phyloP scores from a whole-genome alignment of 495 filamentous ascomycete species.

The Penicillium parvum region DNA sequence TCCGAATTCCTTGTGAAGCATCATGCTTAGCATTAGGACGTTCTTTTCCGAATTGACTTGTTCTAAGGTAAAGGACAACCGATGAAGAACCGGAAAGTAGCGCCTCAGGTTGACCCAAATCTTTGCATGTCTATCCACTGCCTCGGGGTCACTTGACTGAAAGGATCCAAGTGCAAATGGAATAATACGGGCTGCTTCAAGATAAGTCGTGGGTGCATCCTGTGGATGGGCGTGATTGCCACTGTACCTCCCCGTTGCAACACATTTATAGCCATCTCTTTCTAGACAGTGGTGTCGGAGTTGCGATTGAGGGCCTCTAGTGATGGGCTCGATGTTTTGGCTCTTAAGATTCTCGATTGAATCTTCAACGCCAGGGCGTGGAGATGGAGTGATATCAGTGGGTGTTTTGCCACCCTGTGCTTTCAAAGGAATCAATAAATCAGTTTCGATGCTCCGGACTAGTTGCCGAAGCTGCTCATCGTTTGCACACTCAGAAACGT shows the following conservation, averaged over 20 bases:
- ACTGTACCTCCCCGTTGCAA: conserved; percentile 10
- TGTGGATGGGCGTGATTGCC: conserved; percentile 5
- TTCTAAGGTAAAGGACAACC: conserved; percentile 7
- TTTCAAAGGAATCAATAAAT: conserved; percentile 14
- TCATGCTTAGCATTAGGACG: conserved; percentile 5
- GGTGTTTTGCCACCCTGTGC: conserved; percentile 15
- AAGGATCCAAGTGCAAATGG: conserved; percentile 13
- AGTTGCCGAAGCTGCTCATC: conserved; percentile 17
- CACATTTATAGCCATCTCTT: conserved; percentile 15
- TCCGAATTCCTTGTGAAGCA: conserved; percentile 11
- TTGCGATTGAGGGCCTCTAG: conserved; percentile 7
- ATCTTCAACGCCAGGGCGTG: conserved; percentile 9
- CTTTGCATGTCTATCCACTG: conserved; percentile 6
- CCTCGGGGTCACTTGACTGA: conserved; percentile 2
- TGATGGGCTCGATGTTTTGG: conserved; percentile 9
- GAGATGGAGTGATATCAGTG: conserved; percentile 11
- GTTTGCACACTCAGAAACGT: conserved; percentile 12
- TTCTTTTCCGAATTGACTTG: conserved; percentile 12
- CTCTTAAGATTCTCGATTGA: conserved; percentile 14
- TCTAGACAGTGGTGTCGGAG: conserved; percentile 11
- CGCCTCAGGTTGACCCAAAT: conserved; percentile 13
- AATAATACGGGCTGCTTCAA: conserved; percentile 14
- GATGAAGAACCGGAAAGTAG: conserved; percentile 10
- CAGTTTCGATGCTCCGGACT: conserved; percentile 10
- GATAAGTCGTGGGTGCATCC: conserved; percentile 11